Conservation (phyloP, 129 eudicot genomes). For the Scalesia atractyloides region DNA sequence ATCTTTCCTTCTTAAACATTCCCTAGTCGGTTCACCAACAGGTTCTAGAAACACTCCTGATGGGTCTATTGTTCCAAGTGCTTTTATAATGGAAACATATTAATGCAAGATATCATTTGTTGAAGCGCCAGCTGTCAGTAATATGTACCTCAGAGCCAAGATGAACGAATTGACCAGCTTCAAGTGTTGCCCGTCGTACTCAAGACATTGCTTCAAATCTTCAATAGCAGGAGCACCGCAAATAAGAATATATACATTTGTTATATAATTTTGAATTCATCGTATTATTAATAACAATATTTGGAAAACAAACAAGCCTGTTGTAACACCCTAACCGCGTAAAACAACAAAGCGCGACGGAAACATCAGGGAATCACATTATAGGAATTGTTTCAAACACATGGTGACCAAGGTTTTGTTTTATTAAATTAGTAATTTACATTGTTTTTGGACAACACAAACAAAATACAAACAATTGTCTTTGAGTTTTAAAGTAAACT, state of each 20-base stretch:
- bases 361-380: no score
- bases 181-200: constrained; percentile 91
- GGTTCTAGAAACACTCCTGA: constrained; percentile 97
- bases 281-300: not conserved
- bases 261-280: not conserved
- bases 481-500: no score
- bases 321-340: no score
- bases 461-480: no score
- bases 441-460: no score
- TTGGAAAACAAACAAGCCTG: constrained; percentile 43
- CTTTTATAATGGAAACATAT: constrained; percentile 95
- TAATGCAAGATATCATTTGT: constrained; percentile 92
- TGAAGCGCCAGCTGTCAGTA: constrained; percentile 97
- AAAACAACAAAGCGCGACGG: no score
- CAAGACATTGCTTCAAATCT: constrained; percentile 92
- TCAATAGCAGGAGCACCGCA: constrained; percentile 95
- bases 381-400: no score
- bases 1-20: constrained; percentile 85
- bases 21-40: constrained; percentile 96
- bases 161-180: constrained; percentile 93
- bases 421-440: no score
- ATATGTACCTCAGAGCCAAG: constrained; percentile 70
- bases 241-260: constrained; percentile 12
- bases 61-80: constrained; percentile 95
- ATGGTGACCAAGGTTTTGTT: no score